A percentile compares a stretch with the other conserved stretches of the same genome.
These are phyloP conservation scores for Populus tomentosa DNA, from an alignment of 441 rosid genomes.

Conservation along the genomic window DNA sequence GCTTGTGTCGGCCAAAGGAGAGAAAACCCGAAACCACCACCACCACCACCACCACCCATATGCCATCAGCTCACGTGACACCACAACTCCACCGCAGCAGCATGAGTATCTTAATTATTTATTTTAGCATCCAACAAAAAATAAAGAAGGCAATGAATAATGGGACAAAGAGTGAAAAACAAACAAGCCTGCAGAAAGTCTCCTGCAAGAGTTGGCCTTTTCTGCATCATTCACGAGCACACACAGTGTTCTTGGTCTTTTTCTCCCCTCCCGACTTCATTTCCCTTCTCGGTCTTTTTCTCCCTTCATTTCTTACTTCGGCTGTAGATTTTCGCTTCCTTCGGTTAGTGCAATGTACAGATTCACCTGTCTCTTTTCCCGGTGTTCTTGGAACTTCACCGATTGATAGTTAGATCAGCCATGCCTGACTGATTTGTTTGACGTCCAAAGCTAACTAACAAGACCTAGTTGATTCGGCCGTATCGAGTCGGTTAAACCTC, in stretches of 20 bases:
- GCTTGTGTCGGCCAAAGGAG: conserved; percentile 4
- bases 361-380: background rate
- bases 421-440: background rate
- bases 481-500: no score
- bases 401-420: background rate
- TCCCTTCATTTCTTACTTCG: no score
- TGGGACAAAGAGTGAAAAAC: background rate
- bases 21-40: background rate
- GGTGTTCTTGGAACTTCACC: background rate
- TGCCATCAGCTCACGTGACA: conserved; percentile 4
- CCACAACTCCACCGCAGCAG: background rate
- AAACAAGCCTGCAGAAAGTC: background rate
- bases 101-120: background rate
- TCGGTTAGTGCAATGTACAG: background rate
- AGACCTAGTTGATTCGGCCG: no score
- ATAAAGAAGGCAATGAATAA: background rate
- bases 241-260: background rate
- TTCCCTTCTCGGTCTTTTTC: no score
- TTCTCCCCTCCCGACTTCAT: background rate
- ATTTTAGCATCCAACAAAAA: background rate
- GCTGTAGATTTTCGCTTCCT: no score
- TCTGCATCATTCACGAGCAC: background rate
- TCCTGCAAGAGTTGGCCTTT: background rate
- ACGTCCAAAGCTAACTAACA: no score
- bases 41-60: background rate